These are phyloP conservation scores for Leptographium procerum DNA, from an alignment of 2,329 filamentous ascomycete species.

Conservation along the genomic window DNA sequence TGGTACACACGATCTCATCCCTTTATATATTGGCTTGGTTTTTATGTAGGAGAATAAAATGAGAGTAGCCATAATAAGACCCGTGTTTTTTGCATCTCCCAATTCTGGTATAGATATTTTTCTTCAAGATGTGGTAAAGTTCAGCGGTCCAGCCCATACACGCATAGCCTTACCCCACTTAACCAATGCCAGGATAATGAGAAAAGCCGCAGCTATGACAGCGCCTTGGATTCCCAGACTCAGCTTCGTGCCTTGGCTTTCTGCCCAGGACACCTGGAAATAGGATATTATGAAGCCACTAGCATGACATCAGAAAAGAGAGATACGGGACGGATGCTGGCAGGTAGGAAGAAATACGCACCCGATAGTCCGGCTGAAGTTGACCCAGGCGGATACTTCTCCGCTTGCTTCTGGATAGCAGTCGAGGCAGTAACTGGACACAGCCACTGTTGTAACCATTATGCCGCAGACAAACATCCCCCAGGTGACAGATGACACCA, in stretches of 20 bases:
- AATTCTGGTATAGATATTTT: too few species aligned
- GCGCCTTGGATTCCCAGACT: slow-evolving; percentile 36
- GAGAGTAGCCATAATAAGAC: too few species aligned
- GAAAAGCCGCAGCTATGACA: slow-evolving; percentile 20
- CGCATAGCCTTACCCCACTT: slow-evolving; percentile 20
- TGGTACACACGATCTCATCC: too few species aligned
- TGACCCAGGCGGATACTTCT: slow-evolving; percentile 41
- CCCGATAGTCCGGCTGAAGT: slow-evolving; percentile 34
- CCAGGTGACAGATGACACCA: slow-evolving; percentile 36
- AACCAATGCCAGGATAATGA: slow-evolving; percentile 17
- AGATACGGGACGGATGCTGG: not conserved
- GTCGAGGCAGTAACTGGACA: slow-evolving; percentile 42
- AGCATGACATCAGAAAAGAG: not conserved
- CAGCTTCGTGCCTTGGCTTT: slow-evolving; percentile 28
- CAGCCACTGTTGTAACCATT: slow-evolving; percentile 41
- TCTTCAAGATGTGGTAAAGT: slow-evolving; percentile 21
- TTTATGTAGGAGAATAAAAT: too few species aligned
- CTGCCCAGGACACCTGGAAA: slow-evolving; percentile 40
- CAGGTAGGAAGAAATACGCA: not conserved
- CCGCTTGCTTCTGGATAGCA: slow-evolving; percentile 43
- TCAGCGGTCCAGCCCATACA: slow-evolving; percentile 20
- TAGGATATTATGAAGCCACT: slow-evolving; percentile 38
- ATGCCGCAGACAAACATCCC: slow-evolving; percentile 44
- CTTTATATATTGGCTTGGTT: too few species aligned
- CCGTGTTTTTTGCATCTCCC: too few species aligned